phyloP scores from a whole-genome alignment of 2,329 filamentous ascomycete genomes.

The Magnaporthiopsis incrustans region DNA sequence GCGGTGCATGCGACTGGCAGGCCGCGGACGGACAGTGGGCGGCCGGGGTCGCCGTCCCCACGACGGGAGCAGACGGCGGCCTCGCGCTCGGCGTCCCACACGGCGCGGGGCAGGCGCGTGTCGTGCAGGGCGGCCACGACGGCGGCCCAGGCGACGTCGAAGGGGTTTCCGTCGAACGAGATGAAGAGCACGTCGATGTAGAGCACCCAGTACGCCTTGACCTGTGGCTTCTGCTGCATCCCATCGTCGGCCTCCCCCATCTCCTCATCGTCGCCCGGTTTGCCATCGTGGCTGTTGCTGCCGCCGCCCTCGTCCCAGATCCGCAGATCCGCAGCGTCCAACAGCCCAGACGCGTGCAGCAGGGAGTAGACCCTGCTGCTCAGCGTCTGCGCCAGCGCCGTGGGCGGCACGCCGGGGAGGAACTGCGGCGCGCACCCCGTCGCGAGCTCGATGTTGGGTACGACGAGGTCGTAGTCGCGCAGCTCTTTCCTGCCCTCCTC shows the following conservation, averaged over 20 bases:
- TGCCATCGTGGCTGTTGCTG: slow-evolving; percentile 10
- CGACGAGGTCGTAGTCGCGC: slow-evolving; percentile 63
- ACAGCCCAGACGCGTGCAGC: slow-evolving; percentile 60
- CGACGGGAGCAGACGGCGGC: slow-evolving; percentile 62
- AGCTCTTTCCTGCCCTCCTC: slow-evolving; percentile 35
- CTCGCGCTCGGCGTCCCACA: slow-evolving; percentile 78
- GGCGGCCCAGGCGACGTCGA: slow-evolving; percentile 85
- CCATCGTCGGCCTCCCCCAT: slow-evolving; percentile 15
- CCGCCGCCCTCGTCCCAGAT: slow-evolving; percentile 46
- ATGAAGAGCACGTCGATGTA: slow-evolving; percentile 96
- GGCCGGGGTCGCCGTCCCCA: slow-evolving; percentile 19
- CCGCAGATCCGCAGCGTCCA: slow-evolving; percentile 60
- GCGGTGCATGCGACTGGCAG: slow-evolving; percentile 72
- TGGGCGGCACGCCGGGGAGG: slow-evolving; percentile 75
- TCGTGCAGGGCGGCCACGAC: slow-evolving; percentile 72
- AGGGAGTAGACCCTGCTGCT: slow-evolving; percentile 72
- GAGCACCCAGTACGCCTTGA: slow-evolving; percentile 89
- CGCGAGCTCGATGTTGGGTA: slow-evolving; percentile 87
- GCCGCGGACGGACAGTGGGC: slow-evolving; percentile 50
- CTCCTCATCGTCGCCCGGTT: slow-evolving; percentile 25
- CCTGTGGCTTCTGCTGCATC: slow-evolving; percentile 22
- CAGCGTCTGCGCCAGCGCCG: slow-evolving; percentile 72
- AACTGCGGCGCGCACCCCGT: slow-evolving; percentile 85
- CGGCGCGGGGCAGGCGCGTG: slow-evolving; percentile 68
- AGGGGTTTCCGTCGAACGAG: slow-evolving; percentile 82